These are phyloP conservation scores for Aspergillus tanneri DNA, from an alignment of 2,329 filamentous ascomycete genomes.

Conservation along the genomic window DNA sequence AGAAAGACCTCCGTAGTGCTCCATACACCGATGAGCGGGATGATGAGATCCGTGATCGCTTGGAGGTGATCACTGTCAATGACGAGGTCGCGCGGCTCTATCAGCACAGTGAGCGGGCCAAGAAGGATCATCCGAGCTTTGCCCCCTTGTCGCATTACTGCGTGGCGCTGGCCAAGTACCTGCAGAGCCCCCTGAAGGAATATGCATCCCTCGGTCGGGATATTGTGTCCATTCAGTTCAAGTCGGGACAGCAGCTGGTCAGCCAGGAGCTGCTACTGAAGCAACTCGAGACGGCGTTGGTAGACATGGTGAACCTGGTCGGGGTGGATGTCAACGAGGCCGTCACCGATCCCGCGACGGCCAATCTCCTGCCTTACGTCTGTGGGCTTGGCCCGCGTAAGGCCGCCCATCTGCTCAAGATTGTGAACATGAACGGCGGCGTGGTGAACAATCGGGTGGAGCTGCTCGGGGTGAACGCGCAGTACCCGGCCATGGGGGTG, in stretches of 20 bases:
- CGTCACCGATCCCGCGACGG: constrained; percentile 74
- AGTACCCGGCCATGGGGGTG: constrained; percentile 77
- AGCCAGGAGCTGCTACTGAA: constrained; percentile 83
- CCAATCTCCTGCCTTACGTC: constrained; percentile 85
- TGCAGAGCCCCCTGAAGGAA: constrained; percentile 95
- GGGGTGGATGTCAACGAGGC: constrained; percentile 95
- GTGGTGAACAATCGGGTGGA: constrained; percentile 80
- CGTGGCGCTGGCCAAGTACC: constrained; percentile 81
- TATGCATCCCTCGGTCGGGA: constrained; percentile 91
- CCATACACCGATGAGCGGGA: constrained; percentile 82
- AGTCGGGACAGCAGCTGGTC: constrained; percentile 83
- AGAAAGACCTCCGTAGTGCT: constrained; percentile 73
- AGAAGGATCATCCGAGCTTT: constrained; percentile 76
- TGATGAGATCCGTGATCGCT: constrained; percentile 71
- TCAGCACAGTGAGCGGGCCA: constrained; percentile 80
- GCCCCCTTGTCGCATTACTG: constrained; percentile 82
- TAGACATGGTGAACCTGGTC: constrained; percentile 96
- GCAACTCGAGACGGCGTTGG: constrained; percentile 91
- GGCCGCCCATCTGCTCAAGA: constrained; percentile 78
- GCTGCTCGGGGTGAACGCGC: constrained; percentile 82
- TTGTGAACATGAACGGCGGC: constrained; percentile 88
- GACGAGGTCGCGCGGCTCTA: constrained; percentile 97
- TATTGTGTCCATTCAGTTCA: constrained; percentile 81
- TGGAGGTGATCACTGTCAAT: constrained; percentile 90
- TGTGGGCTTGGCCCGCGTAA: constrained; percentile 91